Conservation (phyloP, 495 filamentous ascomycete genomes). For the Amphirosellinia nigrospora region DNA sequence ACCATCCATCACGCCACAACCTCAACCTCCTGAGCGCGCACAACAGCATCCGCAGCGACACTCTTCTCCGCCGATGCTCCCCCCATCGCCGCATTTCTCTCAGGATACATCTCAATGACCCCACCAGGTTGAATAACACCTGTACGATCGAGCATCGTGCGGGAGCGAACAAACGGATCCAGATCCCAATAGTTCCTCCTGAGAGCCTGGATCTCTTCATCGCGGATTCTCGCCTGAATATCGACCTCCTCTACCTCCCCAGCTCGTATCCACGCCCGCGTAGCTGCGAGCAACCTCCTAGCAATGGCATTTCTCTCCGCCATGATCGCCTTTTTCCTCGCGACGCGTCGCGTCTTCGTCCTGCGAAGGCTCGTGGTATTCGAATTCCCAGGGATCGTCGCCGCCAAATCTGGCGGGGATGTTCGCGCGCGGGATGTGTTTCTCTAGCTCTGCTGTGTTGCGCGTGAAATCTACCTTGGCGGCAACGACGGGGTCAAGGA, state of each 20-base stretch:
- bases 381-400: constrained; percentile 7
- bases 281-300: not conserved
- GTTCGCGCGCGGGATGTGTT: constrained; percentile 5
- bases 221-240: too few relatives aligned
- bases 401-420: constrained; percentile 7
- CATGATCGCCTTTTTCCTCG: constrained; percentile 3
- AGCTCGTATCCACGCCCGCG: constrained; percentile 12
- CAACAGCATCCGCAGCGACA: not conserved
- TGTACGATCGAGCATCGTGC: constrained; percentile 16
- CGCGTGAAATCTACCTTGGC: constrained; percentile 12
- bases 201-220: not conserved
- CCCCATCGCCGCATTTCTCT: not conserved
- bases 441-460: constrained; percentile 8
- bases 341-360: constrained; percentile 1
- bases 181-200: constrained; percentile 16
- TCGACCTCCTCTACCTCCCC: not conserved
- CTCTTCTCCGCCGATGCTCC: not conserved
- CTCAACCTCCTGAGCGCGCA: not conserved
- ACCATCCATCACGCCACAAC: not conserved
- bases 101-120: constrained; percentile 11
- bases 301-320: not conserved
- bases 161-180: constrained; percentile 11
- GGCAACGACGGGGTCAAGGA: constrained; percentile 21
- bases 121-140: constrained; percentile 8
- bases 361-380: not conserved